These are phyloP conservation scores for Aspergillus avenaceus DNA, from an alignment of 495 filamentous ascomycete genomes.

Conservation along the genomic window DNA sequence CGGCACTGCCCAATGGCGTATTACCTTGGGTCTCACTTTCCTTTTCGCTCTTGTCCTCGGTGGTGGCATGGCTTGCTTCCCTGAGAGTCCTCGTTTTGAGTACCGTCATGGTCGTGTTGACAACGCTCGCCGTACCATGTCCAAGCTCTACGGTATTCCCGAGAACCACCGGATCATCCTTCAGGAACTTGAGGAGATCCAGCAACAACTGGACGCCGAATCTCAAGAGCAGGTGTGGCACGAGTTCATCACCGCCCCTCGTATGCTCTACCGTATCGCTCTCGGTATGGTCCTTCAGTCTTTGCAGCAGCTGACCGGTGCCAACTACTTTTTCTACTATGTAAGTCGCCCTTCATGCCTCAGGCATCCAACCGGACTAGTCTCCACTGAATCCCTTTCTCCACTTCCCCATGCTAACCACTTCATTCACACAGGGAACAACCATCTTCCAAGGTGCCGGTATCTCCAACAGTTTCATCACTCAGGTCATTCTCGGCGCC, in stretches of 20 bases:
- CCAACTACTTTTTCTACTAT: constrained; percentile 79
- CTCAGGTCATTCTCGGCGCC: constrained; percentile 66
- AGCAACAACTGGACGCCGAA: constrained; percentile 55
- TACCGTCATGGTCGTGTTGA: constrained; percentile 62
- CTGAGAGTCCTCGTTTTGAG: constrained; percentile 66
- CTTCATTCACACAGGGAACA: constrained; percentile 50
- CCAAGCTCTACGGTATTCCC: constrained; percentile 66
- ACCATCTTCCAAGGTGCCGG: constrained; percentile 68
- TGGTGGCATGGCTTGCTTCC: constrained; percentile 66
- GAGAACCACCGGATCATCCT: constrained; percentile 59
- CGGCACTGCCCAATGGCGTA: constrained; percentile 62
- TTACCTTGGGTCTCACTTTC: constrained; percentile 74
- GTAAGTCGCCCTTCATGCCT: constrained; percentile 40
- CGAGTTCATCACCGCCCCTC: constrained; percentile 65
- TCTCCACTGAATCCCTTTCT: constrained; percentile 23
- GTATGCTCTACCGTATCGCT: constrained; percentile 67
- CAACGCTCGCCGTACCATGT: constrained; percentile 61
- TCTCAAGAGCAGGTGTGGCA: constrained; percentile 56
- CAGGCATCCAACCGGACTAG: background rate
- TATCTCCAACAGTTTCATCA: constrained; percentile 65
- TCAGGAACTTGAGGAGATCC: constrained; percentile 62
- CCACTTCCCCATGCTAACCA: background rate
- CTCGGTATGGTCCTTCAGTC: constrained; percentile 67
- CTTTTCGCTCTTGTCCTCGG: constrained; percentile 71
- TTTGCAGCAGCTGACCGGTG: constrained; percentile 64